Evolutionary conservation across 2,329 filamentous ascomycete genomes (phyloP).

Genomic region (Daldinia eschscholtzii): DNA sequence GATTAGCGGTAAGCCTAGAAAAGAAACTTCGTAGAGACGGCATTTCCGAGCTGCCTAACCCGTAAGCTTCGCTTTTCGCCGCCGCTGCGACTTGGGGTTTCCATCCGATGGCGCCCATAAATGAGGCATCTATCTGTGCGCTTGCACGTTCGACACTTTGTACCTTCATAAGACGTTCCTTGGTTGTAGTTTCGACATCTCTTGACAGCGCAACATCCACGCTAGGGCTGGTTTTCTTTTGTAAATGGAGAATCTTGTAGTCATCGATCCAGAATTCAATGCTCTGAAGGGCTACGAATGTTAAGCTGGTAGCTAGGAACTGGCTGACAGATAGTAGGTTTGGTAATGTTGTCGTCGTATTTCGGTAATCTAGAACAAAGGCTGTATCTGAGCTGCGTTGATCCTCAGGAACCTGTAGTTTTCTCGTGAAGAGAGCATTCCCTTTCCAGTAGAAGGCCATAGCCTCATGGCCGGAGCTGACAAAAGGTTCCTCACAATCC

Average conservation of each 20-base stretch:
- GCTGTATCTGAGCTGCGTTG: constrained; percentile 79
- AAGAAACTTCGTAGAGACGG: constrained; percentile 84
- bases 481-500: constrained; percentile 97
- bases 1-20: constrained; percentile 74
- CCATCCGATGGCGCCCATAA: constrained; percentile 90
- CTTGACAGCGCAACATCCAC: constrained; percentile 78
- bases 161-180: constrained; percentile 90
- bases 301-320: constrained; percentile 94
- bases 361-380: constrained; percentile 96
- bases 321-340: constrained; percentile 88
- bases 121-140: constrained; percentile 90
- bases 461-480: constrained; percentile 89
- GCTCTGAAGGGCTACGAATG: constrained; percentile 88
- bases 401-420: constrained; percentile 77
- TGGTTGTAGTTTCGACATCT: constrained; percentile 84
- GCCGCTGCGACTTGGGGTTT: constrained; percentile 67
- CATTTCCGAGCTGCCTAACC: constrained; percentile 61
- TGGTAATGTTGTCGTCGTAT: constrained; percentile 86
- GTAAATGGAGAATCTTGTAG: constrained; percentile 81
- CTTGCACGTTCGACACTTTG: constrained; percentile 84
- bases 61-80: constrained; percentile 64
- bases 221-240: constrained; percentile 87
- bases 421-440: constrained; percentile 95
- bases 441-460: constrained; percentile 99
- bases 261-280: constrained; percentile 94